Evolutionary conservation across 2,329 filamentous ascomycete species (phyloP), one percentile per base, ranked within the genome.

Genomic region (Acrocalymma vagum): DNA sequence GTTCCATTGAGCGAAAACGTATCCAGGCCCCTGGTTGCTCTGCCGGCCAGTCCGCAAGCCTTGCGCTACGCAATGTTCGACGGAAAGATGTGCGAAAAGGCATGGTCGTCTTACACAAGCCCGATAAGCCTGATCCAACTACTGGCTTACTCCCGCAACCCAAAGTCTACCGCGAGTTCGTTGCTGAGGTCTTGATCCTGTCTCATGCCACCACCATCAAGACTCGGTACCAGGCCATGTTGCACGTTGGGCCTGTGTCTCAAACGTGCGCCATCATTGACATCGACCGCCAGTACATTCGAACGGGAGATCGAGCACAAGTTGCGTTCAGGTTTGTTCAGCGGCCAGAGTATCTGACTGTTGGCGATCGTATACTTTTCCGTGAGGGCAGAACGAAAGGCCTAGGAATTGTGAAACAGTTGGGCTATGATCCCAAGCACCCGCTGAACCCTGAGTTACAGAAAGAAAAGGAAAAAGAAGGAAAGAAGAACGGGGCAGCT

Each of bases 251-350:
- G 0, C 89, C 94, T 0, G 88, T 99, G 28, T 90, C 88, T 26
- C 94, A 99, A 73, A 99, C 94, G 0, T 99, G 94, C 64, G 86
- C 91, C 9, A 96, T 99, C 64, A 95, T 99, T 61, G 94, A 96
- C 63, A 94, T 99, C 53, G 94, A 99, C 66, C 85, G 93, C n/a
- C 88, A 88, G 17, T 94, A 92, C 60, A 96, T 99, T 53, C 84
- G 94, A 6, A 96, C 93, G 0, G 94, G 94, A 8, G 94, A 97
- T 67, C 81, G 93, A n/a, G 94, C 94, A 2, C 86, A 86, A 0
- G 94, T 99, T 1, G 94, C 93, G 0, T 99, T 99, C 73, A 85
- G 87, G 8, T 99, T 99, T 63, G 87, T 96, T 3, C 94, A 96
- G 69, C 78, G 93, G 15, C 94, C 94, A 2, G 94, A 99, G 72